Percentiles rank a stretch among this genome's conserved stretches.
These are phyloP conservation scores for Phaeosphaeriaceae sp. DNA, from an alignment of 2,329 filamentous ascomycete species.

Conservation along the genomic window DNA sequence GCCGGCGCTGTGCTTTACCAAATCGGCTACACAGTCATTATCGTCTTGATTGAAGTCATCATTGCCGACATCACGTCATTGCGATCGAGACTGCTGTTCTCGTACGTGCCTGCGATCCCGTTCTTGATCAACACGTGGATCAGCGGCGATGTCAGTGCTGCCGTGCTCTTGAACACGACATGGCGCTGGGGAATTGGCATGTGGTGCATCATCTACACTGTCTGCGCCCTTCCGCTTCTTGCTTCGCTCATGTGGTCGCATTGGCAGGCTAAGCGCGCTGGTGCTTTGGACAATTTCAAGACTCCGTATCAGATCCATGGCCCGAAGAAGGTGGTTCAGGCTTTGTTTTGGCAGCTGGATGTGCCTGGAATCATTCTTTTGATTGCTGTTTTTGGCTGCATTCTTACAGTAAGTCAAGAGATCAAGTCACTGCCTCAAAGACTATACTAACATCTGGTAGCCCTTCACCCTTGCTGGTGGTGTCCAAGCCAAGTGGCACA, in stretches of 20 bases:
- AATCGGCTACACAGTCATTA: conserved; percentile 65
- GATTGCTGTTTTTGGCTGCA: conserved; percentile 56
- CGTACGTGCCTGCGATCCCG: conserved; percentile 56
- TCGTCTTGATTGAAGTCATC: conserved; percentile 69
- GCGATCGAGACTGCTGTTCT: conserved; percentile 68
- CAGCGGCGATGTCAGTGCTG: conserved; percentile 62
- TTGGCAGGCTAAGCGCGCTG: conserved; percentile 58
- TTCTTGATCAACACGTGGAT: conserved; percentile 66
- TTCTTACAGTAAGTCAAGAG: conserved; percentile 44
- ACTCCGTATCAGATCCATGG: conserved; percentile 55
- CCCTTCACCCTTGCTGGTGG: conserved; percentile 64
- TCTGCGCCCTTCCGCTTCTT: conserved; percentile 63
- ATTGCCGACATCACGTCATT: conserved; percentile 70
- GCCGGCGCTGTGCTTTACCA: conserved; percentile 47
- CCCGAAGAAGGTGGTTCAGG: conserved; percentile 40
- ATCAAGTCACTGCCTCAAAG: not conserved
- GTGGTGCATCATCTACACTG: conserved; percentile 66
- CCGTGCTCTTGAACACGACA: conserved; percentile 58
- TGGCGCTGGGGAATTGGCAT: conserved; percentile 70
- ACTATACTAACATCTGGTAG: not conserved
- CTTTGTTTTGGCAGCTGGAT: conserved; percentile 66
- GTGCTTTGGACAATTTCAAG: conserved; percentile 55
- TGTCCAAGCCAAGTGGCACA: conserved; percentile 56
- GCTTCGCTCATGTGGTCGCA: conserved; percentile 59
- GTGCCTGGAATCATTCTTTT: conserved; percentile 58